phyloP scores from a whole-genome alignment of 2,329 filamentous ascomycete species.

The Cladophialophora immunda region DNA sequence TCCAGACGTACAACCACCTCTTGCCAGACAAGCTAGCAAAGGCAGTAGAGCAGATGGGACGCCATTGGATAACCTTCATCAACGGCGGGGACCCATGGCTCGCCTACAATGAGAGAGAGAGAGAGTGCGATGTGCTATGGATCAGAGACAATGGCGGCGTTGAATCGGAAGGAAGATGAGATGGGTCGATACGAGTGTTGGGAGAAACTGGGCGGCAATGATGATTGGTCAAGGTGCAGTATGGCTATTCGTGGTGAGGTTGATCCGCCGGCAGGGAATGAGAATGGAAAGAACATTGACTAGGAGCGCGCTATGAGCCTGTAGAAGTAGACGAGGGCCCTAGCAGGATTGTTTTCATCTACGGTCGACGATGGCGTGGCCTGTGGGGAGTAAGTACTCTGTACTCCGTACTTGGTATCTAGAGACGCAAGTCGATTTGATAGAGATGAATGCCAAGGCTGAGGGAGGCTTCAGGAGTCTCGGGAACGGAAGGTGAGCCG shows the following conservation, averaged over 20 bases:
- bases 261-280: not conserved
- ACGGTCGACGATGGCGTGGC: too few relatives aligned
- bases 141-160: not conserved
- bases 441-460: not conserved
- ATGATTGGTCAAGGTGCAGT: not conserved
- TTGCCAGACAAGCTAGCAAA: not conserved
- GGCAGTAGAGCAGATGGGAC: not conserved
- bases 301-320: too few relatives aligned
- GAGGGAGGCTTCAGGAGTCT: not conserved
- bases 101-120: not conserved
- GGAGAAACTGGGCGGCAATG: not conserved
- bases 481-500: not conserved
- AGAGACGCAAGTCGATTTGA: too few relatives aligned
- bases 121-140: not conserved
- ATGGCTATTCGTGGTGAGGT: not conserved
- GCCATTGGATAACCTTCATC: not conserved
- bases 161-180: not conserved
- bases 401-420: too few relatives aligned
- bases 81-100: not conserved
- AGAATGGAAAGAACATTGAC: too few relatives aligned
- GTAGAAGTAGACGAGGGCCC: too few relatives aligned
- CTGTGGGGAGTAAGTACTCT: too few relatives aligned
- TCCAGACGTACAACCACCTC: not conserved
- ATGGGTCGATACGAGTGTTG: not conserved
- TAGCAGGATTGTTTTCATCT: too few relatives aligned